Evolutionary conservation across 2,329 filamentous ascomycete species (phyloP).

Genomic region (Cytospora mali): DNA sequence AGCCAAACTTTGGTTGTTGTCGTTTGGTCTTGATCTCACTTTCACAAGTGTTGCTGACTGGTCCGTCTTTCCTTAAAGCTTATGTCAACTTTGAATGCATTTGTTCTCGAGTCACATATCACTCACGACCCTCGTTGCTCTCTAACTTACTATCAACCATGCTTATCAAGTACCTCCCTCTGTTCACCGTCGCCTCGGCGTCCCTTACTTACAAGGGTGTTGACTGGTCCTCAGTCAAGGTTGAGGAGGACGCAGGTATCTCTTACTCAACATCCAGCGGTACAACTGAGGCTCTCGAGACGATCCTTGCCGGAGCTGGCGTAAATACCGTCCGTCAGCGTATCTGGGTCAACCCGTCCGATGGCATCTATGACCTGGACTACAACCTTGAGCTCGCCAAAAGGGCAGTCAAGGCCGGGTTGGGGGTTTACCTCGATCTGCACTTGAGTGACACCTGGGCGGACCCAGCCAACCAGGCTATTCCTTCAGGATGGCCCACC

Average conservation of each 20-base stretch:
- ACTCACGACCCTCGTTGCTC: not conserved
- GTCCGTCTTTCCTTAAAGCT: slow-evolving; percentile 6
- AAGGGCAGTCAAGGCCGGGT: slow-evolving; percentile 63
- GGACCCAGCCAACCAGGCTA: slow-evolving; percentile 64
- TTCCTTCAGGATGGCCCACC: slow-evolving; percentile 65
- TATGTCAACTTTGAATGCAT: not conserved
- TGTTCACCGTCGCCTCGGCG: slow-evolving; percentile 20
- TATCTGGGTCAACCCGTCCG: slow-evolving; percentile 69
- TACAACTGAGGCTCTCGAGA: slow-evolving; percentile 58
- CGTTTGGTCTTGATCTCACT: not conserved
- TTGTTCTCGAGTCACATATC: not conserved
- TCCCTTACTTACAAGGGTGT: slow-evolving; percentile 26
- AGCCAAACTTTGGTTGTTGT: not conserved
- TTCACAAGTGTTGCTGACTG: not conserved
- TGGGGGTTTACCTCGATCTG: slow-evolving; percentile 64
- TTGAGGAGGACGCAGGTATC: slow-evolving; percentile 64
- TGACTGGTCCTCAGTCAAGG: slow-evolving; percentile 57
- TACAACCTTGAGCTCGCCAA: slow-evolving; percentile 72
- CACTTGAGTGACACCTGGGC: slow-evolving; percentile 74
- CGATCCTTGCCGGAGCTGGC: slow-evolving; percentile 62
- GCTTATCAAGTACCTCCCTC: slow-evolving; percentile 18
- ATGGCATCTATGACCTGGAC: slow-evolving; percentile 67
- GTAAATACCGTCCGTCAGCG: slow-evolving; percentile 73
- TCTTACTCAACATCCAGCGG: slow-evolving; percentile 62
- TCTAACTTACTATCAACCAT: slow-evolving; percentile 1